Evolutionary conservation across 2,329 filamentous ascomycete species (phyloP).

Genomic region (Stylonectria norvegica): DNA sequence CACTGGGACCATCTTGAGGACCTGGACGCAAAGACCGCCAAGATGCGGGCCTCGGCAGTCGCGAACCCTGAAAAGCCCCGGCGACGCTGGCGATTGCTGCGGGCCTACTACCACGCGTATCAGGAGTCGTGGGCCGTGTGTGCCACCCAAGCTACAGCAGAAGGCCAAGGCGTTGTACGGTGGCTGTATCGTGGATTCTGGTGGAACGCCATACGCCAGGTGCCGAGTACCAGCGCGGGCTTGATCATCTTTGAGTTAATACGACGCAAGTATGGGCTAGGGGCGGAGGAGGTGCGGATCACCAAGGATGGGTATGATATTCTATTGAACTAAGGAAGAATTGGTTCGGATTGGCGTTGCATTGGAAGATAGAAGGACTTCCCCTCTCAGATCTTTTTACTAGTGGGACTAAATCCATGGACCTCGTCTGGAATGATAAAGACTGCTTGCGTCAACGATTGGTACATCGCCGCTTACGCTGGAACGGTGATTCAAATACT

Average conservation of each 20-base stretch:
- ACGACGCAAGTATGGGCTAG: conserved; percentile 66
- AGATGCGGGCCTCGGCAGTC: conserved; percentile 36
- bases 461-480: too few species aligned
- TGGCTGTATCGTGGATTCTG: conserved; percentile 73
- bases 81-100: conserved; percentile 51
- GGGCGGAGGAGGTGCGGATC: conserved; percentile 60
- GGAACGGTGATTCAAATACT: too few species aligned
- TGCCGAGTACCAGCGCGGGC: conserved; percentile 73
- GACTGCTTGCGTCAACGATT: too few species aligned
- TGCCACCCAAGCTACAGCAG: conserved; percentile 50
- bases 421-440: too few species aligned
- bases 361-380: conserved; percentile 15
- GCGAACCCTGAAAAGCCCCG: conserved; percentile 32
- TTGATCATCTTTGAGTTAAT: conserved; percentile 77
- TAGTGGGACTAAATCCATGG: too few species aligned
- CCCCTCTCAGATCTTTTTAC: too few species aligned
- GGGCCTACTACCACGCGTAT: conserved; percentile 69
- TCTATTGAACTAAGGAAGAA: conserved; percentile 42
- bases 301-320: conserved; percentile 70
- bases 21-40: conserved; percentile 59
- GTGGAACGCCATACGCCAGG: conserved; percentile 68
- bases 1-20: conserved; percentile 72
- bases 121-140: conserved; percentile 64
- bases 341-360: conserved; percentile 2
- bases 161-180: conserved; percentile 53